A percentile compares a stretch with the other conserved stretches of the same genome.
Evolutionary conservation across 2,329 filamentous ascomycete genomes (phyloP).

Genomic region (Fusarium subglutinans): DNA sequence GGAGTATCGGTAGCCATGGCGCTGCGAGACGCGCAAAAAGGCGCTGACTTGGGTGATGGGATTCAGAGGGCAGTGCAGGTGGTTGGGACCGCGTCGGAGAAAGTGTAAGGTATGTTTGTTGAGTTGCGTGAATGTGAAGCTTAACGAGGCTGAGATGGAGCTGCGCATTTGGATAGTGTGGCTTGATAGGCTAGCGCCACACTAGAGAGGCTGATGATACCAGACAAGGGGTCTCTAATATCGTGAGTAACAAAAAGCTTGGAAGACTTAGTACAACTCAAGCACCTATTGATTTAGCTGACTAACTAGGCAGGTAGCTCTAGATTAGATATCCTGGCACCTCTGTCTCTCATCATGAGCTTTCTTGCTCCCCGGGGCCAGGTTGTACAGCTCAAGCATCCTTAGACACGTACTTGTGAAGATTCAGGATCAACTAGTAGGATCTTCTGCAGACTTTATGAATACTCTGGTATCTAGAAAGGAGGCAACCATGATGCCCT

Average conservation of each 20-base stretch:
- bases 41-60: background rate
- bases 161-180: constrained; percentile 4
- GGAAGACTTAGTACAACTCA: no score
- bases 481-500: background rate
- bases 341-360: background rate
- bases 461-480: background rate
- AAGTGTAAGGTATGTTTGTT: background rate
- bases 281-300: no score
- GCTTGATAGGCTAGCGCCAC: constrained; percentile 17
- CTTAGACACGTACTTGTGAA: background rate
- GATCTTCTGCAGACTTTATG: background rate
- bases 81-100: background rate
- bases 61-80: background rate
- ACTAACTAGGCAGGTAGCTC: no score
- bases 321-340: background rate
- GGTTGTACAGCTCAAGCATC: background rate
- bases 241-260: no score
- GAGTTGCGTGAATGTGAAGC: constrained; percentile 10
- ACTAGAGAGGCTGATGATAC: background rate
- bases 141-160: constrained; percentile 22
- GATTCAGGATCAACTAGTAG: background rate
- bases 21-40: background rate
- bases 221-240: no score
- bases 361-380: background rate
- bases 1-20: constrained; percentile 52